Evolutionary conservation across 768 basidiomycete genomes (phyloP).

Genomic region (Filobasidium floriforme): DNA sequence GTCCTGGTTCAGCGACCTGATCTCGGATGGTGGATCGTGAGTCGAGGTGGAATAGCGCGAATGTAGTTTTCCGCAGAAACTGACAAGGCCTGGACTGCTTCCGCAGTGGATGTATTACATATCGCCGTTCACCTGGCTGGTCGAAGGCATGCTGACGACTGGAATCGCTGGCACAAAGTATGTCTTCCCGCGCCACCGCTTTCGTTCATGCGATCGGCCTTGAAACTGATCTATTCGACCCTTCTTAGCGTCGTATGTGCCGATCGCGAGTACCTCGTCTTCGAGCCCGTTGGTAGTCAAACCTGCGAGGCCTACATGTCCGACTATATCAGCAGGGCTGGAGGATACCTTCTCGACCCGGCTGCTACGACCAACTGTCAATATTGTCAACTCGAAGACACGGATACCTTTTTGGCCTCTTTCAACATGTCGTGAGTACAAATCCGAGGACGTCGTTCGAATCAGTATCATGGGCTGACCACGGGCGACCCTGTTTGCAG

Average conservation of each 20-base stretch:
- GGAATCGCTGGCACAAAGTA: constrained; percentile 6
- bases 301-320: constrained; percentile 65
- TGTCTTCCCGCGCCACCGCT: background rate
- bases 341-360: constrained; percentile 69
- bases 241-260: constrained; percentile 53
- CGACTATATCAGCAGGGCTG: constrained; percentile 56
- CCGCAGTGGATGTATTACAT: constrained; percentile 40
- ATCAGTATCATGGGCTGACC: too few species aligned
- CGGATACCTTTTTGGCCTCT: constrained; percentile 55
- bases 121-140: constrained; percentile 47
- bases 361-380: constrained; percentile 57
- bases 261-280: constrained; percentile 60
- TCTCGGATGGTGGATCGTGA: constrained; percentile 6
- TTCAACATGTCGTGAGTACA: constrained; percentile 57
- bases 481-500: background rate
- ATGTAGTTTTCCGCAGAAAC: too few species aligned
- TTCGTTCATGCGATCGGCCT: constrained; percentile 5
- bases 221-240: constrained; percentile 54
- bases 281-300: constrained; percentile 65
- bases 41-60: constrained; percentile 7
- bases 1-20: constrained; percentile 18
- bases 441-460: too few species aligned
- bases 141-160: constrained; percentile 16
- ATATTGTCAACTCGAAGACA: constrained; percentile 60
- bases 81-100: background rate